Conservation (phyloP, 179 eudicot species). For the Camellia oleifera region DNA sequence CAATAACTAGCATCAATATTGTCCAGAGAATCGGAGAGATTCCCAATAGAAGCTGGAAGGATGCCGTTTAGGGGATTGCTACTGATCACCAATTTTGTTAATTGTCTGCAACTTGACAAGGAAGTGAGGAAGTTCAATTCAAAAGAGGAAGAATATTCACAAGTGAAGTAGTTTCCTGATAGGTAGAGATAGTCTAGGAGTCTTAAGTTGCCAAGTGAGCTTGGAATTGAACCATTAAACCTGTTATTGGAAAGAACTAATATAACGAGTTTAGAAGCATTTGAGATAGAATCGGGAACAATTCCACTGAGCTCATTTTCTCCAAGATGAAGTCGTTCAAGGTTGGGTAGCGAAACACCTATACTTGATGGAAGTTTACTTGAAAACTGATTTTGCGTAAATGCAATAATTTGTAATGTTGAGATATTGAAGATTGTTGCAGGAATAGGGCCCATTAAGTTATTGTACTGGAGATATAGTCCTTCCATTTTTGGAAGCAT, state of each 20-base stretch:
- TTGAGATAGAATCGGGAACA: background rate
- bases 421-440: constrained; percentile 1
- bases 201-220: background rate
- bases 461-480: background rate
- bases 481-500: background rate
- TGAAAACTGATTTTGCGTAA: background rate
- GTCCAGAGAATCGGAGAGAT: background rate
- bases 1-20: background rate
- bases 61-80: background rate
- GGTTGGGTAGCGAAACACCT: background rate
- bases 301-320: background rate
- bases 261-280: background rate
- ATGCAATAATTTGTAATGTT: background rate
- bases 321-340: background rate
- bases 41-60: background rate
- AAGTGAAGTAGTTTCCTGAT: background rate
- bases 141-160: no score
- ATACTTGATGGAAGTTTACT: background rate
- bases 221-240: background rate
- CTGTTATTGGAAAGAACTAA: background rate
- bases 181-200: background rate
- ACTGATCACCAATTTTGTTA: background rate
- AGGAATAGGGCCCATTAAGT: background rate
- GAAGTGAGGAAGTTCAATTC: background rate
- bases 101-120: background rate